Conservation (phyloP, 2,329 filamentous ascomycete genomes). For the Curvularia verruculosa region DNA sequence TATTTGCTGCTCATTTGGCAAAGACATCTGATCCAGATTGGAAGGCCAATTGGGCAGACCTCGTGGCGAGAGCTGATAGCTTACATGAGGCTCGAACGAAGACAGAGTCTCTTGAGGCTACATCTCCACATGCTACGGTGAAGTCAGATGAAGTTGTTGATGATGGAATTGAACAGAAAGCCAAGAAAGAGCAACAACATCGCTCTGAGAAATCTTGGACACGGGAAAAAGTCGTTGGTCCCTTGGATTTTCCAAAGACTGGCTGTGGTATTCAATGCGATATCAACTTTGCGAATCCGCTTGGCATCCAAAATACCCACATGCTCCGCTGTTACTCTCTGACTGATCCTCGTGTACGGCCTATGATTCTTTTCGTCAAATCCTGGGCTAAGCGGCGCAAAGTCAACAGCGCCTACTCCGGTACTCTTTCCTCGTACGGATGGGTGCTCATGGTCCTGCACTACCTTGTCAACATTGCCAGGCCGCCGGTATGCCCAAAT, state of each 20-base stretch:
- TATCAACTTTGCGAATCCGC: conserved; percentile 86
- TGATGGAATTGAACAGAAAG: conserved; percentile 11
- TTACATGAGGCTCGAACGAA: conserved; percentile 9
- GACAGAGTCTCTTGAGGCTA: conserved; percentile 3
- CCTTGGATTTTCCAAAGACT: conserved; percentile 77
- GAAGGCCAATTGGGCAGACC: conserved; percentile 3
- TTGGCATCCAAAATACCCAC: conserved; percentile 82
- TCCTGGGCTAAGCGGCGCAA: conserved; percentile 85
- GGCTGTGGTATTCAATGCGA: conserved; percentile 86
- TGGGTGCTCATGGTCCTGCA: conserved; percentile 93
- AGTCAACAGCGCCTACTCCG: conserved; percentile 86
- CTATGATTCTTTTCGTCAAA: conserved; percentile 85
- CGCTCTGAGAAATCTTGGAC: conserved; percentile 48
- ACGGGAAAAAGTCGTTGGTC: conserved; percentile 55
- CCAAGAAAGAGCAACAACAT: conserved; percentile 24
- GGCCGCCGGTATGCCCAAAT: conserved; percentile 84
- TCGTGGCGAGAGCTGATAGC: conserved; percentile 4
- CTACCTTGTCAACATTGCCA: conserved; percentile 81
- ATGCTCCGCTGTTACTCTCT: conserved; percentile 83
- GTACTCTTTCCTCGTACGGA: conserved; percentile 86
- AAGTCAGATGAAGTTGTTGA: conserved; percentile 6
- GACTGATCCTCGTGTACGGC: conserved; percentile 76
- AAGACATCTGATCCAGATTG: conserved; percentile 8
- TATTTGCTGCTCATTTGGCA: background rate
- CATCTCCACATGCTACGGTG: conserved; percentile 3